Percentiles rank a stretch among this genome's conserved stretches.
phyloP scores from a whole-genome alignment of 257 asterid species.

The Salvia splendens region DNA sequence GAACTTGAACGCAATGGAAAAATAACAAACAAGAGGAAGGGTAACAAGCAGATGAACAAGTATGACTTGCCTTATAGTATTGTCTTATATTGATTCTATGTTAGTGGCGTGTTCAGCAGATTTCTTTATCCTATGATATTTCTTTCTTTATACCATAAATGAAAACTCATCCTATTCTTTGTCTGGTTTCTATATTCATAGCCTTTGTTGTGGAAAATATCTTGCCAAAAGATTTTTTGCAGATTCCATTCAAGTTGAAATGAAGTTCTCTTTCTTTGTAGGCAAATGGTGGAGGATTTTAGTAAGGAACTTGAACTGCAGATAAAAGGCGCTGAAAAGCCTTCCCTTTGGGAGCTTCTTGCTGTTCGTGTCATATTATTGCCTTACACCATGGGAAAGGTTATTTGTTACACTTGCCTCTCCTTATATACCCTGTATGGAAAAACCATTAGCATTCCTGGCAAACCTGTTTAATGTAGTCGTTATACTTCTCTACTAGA shows the following conservation, averaged over 20 bases:
- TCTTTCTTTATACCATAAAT: background rate
- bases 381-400: slow-evolving; percentile 87
- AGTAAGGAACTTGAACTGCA: slow-evolving; percentile 89
- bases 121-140: background rate
- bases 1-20: slow-evolving; percentile 95
- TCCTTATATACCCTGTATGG: background rate
- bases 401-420: slow-evolving; percentile 27
- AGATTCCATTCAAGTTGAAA: slow-evolving; percentile 11
- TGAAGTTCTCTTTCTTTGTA: slow-evolving; percentile 32
- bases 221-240: background rate
- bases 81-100: slow-evolving; percentile 24
- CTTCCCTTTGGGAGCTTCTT: slow-evolving; percentile 84
- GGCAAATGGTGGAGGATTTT: slow-evolving; percentile 79
- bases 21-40: slow-evolving; percentile 73
- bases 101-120: slow-evolving; percentile 13
- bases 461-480: background rate
- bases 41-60: slow-evolving; percentile 74
- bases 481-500: slow-evolving; percentile 11
- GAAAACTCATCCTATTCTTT: background rate
- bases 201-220: slow-evolving; percentile 21
- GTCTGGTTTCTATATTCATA: slow-evolving; percentile 9
- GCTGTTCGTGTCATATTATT: slow-evolving; percentile 76
- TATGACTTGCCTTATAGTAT: slow-evolving; percentile 41
- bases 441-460: slow-evolving; percentile 17
- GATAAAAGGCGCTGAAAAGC: slow-evolving; percentile 94